Base-by-base conservation (phyloP, 495 filamentous ascomycete species). In the Penicillium arizonense region DNA sequence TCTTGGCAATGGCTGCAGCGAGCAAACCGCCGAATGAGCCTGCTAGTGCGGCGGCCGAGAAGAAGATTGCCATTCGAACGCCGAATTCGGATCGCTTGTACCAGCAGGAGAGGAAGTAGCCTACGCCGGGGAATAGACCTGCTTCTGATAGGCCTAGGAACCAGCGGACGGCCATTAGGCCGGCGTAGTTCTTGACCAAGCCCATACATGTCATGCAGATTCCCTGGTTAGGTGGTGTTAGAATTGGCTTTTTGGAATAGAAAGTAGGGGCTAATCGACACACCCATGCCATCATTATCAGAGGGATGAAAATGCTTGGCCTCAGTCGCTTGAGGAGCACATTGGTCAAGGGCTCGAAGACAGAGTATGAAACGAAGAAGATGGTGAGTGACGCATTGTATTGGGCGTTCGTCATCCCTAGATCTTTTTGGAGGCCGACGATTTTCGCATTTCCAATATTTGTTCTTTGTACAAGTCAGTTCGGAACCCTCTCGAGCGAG, bases 381-480 rank as follows among this genome's bases (percentile, higher is more conserved):
- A 96, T 87, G 33, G 87, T 86, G 1, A 96, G 79, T 4, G 84
- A 76, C 9, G 79, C 78, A 65, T 93, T 95, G 71, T 91, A 97
- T 62, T 92, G 83, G 16, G 76, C 70, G 35, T 80, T 70, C 4
- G 77, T 82, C 75, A 96, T 83, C 23, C 74, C 36, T 3, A 96
- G 76, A 51, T 86, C 80, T 11, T 75, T 66, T n/a, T 79, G 55
- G 2, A 96, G 74, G 32, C 87, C 86, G 42, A 84, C 88, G 43
- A 96, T 82, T 61, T 90, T 92, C 8, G 91, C 91, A 73, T 96
- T 96, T 50, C 92, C 91, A 47, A 94, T 89, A 65, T 89, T 90
- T 24, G 84, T 87, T 24, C 84, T 78, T 63, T 77, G 75, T 20
- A 79, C 20, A 5, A 18, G 35, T 44, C 13, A 52, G 43, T 43